Conservation (phyloP, 163 green algal genomes). For the Smithsoniella earleae region DNA sequence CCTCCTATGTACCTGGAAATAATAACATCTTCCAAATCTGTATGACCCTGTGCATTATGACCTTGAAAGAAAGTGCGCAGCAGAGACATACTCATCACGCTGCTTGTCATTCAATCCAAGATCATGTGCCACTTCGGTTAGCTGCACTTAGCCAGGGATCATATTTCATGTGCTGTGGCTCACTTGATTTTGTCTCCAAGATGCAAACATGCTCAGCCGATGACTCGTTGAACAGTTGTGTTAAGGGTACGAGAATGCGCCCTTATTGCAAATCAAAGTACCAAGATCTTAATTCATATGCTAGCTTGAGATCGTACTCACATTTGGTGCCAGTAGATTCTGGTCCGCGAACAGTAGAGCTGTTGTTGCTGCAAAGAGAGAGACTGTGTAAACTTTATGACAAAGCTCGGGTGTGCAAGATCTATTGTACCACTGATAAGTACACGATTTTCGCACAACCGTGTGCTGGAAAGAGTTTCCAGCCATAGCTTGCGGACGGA, state of each 20-base stretch:
- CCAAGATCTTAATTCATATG: too few species aligned
- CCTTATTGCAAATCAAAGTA: too few species aligned
- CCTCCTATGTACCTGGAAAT: slow-evolving; percentile 46
- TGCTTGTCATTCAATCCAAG: slow-evolving; percentile 60
- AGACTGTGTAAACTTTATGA: slow-evolving; percentile 41
- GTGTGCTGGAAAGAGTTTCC: too few species aligned
- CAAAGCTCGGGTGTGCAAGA: too few species aligned
- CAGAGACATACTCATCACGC: slow-evolving; percentile 42
- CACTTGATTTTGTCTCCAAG: too few species aligned
- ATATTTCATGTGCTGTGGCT: not conserved
- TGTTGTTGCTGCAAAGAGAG: slow-evolving; percentile 55
- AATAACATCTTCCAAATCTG: slow-evolving; percentile 6
- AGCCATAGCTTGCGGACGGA: too few species aligned
- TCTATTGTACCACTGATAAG: too few species aligned
- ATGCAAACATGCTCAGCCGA: too few species aligned
- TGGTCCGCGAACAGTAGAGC: slow-evolving; percentile 73
- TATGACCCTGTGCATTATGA: not conserved
- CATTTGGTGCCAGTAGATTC: slow-evolving; percentile 79
- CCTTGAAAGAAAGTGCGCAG: not conserved
- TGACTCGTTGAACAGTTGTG: too few species aligned
- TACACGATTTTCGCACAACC: too few species aligned
- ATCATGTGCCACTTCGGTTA: slow-evolving; percentile 44
- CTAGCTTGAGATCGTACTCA: slow-evolving; percentile 39
- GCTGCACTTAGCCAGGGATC: slow-evolving; percentile 32
- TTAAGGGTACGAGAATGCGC: too few species aligned